A percentile compares a stretch with the other conserved stretches of the same genome.
These are phyloP conservation scores for Echites panduratus DNA, from an alignment of 257 asterid species.

Conservation along the genomic window DNA sequence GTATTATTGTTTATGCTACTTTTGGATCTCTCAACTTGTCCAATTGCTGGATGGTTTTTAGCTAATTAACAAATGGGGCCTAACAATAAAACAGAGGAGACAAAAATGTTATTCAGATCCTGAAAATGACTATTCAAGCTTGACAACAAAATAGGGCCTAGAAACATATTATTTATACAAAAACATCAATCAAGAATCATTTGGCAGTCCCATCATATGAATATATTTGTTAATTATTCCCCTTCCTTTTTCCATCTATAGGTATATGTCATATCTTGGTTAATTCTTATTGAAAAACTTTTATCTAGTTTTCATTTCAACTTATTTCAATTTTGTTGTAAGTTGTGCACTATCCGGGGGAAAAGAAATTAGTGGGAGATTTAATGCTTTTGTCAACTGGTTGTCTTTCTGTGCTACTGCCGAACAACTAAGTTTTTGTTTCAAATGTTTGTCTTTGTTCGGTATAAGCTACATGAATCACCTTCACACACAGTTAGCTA, in stretches of 20 bases:
- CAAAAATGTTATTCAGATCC: background rate
- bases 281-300: background rate
- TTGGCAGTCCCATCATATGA: background rate
- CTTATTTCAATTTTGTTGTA: background rate
- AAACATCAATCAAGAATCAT: background rate
- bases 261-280: background rate
- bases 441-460: background rate
- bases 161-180: background rate
- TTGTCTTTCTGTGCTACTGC: background rate
- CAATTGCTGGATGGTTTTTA: background rate
- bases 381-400: background rate
- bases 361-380: background rate
- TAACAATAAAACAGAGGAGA: background rate
- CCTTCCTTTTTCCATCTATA: background rate
- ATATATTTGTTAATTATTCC: background rate
- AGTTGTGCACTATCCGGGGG: background rate
- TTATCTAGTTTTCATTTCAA: background rate
- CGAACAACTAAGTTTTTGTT: background rate
- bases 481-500: background rate
- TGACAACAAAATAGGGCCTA: background rate
- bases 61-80: background rate
- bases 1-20: background rate
- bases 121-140: background rate
- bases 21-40: background rate
- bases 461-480: background rate